Conservation (phyloP, 208 protist genomes). For the Acanthamoeba royreba region DNA sequence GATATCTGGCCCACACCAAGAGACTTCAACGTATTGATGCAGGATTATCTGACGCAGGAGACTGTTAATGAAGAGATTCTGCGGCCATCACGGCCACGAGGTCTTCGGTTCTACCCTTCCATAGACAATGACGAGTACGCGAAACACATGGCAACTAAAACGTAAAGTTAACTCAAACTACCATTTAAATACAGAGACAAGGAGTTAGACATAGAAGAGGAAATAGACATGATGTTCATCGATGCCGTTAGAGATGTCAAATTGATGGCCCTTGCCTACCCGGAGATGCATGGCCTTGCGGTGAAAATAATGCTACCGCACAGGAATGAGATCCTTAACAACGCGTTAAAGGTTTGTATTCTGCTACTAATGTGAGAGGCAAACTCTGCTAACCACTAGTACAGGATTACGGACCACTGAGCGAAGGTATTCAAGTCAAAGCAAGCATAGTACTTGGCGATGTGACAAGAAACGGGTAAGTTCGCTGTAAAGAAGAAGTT, state of each 20-base stretch:
- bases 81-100: not conserved
- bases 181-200: not conserved
- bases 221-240: not conserved
- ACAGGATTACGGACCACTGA: not conserved
- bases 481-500: too few species aligned
- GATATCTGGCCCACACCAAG: not conserved
- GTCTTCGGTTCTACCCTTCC: not conserved
- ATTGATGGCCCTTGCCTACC: not conserved
- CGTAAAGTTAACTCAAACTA: not conserved
- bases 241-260: not conserved
- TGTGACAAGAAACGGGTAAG: not conserved
- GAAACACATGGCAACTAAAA: too few species aligned
- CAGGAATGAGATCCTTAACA: not conserved
- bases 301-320: not conserved
- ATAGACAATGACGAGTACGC: not conserved
- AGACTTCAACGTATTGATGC: not conserved
- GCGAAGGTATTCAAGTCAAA: conserved; percentile 1
- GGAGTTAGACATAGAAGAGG: not conserved
- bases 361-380: too few species aligned
- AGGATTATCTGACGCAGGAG: not conserved
- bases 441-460: not conserved
- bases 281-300: not conserved
- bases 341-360: not conserved
- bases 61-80: not conserved
- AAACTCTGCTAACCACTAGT: too few species aligned